Base-by-base conservation (phyloP, 2,329 filamentous ascomycete species). In the Aureobasidium sp. region DNA sequence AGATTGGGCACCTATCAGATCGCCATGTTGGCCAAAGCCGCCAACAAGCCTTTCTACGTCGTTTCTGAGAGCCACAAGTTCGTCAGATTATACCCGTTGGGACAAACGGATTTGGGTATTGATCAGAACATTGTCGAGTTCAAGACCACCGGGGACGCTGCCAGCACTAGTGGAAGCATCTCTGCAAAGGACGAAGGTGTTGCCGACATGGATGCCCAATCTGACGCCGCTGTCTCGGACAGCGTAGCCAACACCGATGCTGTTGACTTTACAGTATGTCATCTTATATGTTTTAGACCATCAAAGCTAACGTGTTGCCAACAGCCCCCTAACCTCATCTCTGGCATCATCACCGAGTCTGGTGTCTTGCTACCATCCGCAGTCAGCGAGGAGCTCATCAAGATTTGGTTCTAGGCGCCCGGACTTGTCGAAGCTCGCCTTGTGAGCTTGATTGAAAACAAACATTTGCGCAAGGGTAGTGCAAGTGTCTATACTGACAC, bases 41-140 rank as follows among this genome's bases (percentile, higher is more conserved):
- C 83, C 64, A 84, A 87, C 42, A 87, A 90, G 65, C 89, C 89
- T 0, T 90, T 97, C 68, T 96, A 95, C 70, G 91, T 96, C 20
- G 91, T 94, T 5, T 89, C 89, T 1, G 94, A 99, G 78, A 95
- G 90, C 69, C 94, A 99, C 80, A 99, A 99, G 77, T 97, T 99
- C 72, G 91, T 95, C 49, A 84, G 91, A 69, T 82, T 94, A 61
- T 94, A 92, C 69, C 90, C 93, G 1, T 78, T 94, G 25, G 86
- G 87, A 65, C 91, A 96, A 75, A 85, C 87, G 63, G 89, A 94
- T 71, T 78, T 96, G 63, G 89, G 89, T 0, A 86, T 96, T 67
- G 83, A 88, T 71, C 91, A 96, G 75, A 82, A 85, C 37, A 82
- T 95, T 15, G 80, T 94, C 63, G 84, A 90, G 53, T 95, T 94